Base-by-base conservation (phyloP, 257 asterid species). In the Nicotiana paniculata region DNA sequence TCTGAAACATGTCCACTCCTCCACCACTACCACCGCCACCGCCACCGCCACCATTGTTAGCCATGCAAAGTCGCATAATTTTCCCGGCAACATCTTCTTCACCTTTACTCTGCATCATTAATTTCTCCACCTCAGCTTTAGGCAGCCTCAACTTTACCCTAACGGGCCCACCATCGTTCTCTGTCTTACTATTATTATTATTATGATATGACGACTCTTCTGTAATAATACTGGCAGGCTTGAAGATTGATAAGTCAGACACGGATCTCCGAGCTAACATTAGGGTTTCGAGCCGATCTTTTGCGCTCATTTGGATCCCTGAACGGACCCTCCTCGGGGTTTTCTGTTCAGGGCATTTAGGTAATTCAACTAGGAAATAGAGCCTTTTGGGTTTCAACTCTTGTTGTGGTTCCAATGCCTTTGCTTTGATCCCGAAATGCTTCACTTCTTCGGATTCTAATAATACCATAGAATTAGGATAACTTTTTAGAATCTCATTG, bases 241-340 rank as follows among this genome's bases (percentile, higher is more conserved):
- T 91, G 91, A 91, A 77, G 17, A 79, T 82, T 15, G 96, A 76
- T 28, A 96, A 74, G 84, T 96, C 98, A 26, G 99, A 96, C 35
- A 84, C 46, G 6, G 99, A 94, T 3, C 99, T 90, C 65, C 94
- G 86, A 10, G 97, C 89, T 87, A 96, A 82, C 98, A 94, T 89
- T 24, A 96, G 85, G 85, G 91, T 92, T 88, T 96, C 99, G 65
- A 96, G 97, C 79, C 98, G 87, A 55, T 96, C 99, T 85, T 93
- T 94, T 1, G 98, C 98, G 85, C 90, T 89, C 99, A 96, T 96
- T 6, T 96, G 96, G 81, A 96, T 94, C 67, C 92, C 98, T 13
- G 98, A 94, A 18, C 95, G 82, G 9, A 90, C 96, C 69, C 96
- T 88, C 80, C 91, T 37, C 3, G 97, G 84, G 21, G 10, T 66